Evolutionary conservation across 345 rosid species (phyloP), one percentile per base, ranked within the genome.

Genomic region (Citrus reticulata): DNA sequence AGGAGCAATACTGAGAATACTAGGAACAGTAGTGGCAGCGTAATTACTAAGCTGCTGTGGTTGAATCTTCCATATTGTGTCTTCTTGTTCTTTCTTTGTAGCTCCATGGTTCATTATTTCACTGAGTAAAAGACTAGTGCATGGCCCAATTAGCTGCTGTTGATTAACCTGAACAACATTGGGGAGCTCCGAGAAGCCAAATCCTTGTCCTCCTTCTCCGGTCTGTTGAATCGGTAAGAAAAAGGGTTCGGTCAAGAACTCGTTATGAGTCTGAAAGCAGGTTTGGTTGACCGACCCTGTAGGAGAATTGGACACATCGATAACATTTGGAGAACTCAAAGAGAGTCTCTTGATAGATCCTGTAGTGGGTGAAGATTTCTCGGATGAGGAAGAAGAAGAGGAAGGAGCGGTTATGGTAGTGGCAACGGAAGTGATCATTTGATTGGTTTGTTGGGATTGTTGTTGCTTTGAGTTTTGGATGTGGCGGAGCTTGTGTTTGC

Each of bases 401-500:
- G 89, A 84, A 17, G 95, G 67, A 57, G 86, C 75, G 72, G 86
- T 32, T 9, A 76, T 9, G 46, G 73, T 6, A 39, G 84, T 20
- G 49, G 77, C n/a, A 55, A 71, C 37, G n/a, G 83, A 37, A 66
- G 80, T 68, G 55, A 54, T 46, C 17, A 13, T 59, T 74, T 71
- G 77, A 58, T 77, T 67, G 14, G 58, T 82, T 4, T 64, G 79
- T 75, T 84, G 34, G 62, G 42, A 10, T 78, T 87, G 27, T 58
- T 85, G 91, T 65, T 88, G 82, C 81, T 89, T 85, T 64, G 91
- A 81, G 90, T 82, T 88, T 72, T 88, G 98, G 73, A 91, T 92
- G 85, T 89, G 91, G 27, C 94, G 91, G 20, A 91, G 91, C 86
- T 94, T 97, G 85, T 92, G 94, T 84, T 97, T 97, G 90, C 93